A percentile compares a stretch with the other conserved stretches of the same genome.
Conservation (phyloP, 371 early-diverging fungal genomes). For the Chytridiales sp. region DNA sequence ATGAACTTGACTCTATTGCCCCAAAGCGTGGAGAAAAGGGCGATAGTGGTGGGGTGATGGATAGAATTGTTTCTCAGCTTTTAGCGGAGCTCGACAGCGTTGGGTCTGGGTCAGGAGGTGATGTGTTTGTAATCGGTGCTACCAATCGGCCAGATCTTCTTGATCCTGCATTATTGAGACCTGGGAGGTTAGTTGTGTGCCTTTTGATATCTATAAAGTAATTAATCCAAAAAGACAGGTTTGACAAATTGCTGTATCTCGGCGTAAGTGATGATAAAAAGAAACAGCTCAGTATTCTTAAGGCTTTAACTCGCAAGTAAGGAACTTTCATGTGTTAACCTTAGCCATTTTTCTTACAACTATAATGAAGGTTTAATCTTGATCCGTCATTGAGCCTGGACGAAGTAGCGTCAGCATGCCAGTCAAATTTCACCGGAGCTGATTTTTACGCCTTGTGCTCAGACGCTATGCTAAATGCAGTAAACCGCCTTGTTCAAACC, state of each 20-base stretch:
- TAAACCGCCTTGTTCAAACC: conserved; percentile 68
- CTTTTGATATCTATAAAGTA: not conserved
- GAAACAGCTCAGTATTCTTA: conserved; percentile 80
- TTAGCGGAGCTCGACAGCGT: conserved; percentile 95
- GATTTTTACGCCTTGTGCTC: conserved; percentile 97
- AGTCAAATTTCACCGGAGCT: conserved; percentile 93
- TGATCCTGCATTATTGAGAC: conserved; percentile 95
- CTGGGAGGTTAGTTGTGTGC: conserved; percentile 70
- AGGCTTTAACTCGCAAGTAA: conserved; percentile 91
- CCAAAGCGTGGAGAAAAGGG: conserved; percentile 96
- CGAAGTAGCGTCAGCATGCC: conserved; percentile 77
- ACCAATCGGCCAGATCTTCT: conserved; percentile 99
- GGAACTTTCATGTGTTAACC: conserved; percentile 13
- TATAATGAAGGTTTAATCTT: conserved; percentile 66
- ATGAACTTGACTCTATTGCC: conserved; percentile 99
- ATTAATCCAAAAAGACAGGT: conserved; percentile 50
- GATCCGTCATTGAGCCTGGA: conserved; percentile 72
- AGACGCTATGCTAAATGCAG: conserved; percentile 94
- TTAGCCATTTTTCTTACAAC: not conserved
- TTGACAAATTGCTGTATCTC: conserved; percentile 93
- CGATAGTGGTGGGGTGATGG: conserved; percentile 98
- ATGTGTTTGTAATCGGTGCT: conserved; percentile 99
- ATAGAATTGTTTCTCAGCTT: conserved; percentile 94
- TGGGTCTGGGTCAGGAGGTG: conserved; percentile 65
- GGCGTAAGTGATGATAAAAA: conserved; percentile 88